Evolutionary conservation across 352 stramenopile genomes (phyloP), one percentile per base, ranked within the genome.

Genomic region (Phytopythium litorale): DNA sequence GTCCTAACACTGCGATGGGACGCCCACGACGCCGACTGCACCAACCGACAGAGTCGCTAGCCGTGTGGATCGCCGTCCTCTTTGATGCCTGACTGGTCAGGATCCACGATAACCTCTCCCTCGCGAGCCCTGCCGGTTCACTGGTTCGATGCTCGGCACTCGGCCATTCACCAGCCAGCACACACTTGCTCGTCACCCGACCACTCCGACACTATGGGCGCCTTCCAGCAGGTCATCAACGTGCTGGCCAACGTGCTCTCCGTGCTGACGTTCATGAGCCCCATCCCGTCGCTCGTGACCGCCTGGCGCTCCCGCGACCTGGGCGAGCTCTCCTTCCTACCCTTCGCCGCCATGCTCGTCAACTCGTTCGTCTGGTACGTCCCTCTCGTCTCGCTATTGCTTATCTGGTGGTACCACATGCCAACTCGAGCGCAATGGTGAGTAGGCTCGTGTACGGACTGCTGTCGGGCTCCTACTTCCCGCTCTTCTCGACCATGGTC

Each of bases 381-480:
- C 9, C 40, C 16, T 46, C 18, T 15, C n/a, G n/a, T 46, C 40
- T 9, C 23, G 15, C 13, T 4, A 4, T 9, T 46, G 16, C 7
- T 15, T 6, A 7, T 46, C 13, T 8, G 18, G 7, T 21, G 4
- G 40, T 18, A 30, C 65, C 23, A 1, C 5, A 21, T 46, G 40
- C 40, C 23, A 46, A 46, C 40, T 42, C 37, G 37, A 5, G 5
- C 33, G 15, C 38, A 19, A 46, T 46, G 15, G 18, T 23, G 28
- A 30, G 3, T 16, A 46, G 40, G 40, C 40, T 46, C 40, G 18
- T 73, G 46, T 78, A 78, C 56, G 64, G 61, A 1, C 55, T 66
- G 28, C 62, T 60, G n/a, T 67, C 71, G 15, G 53, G 66, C 64
- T 62, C 74, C 38, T 68, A 72, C 0, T 49, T 78, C 28, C 71